Base-by-base conservation (phyloP, 768 basidiomycete genomes). In the Pleurotus eryngii region DNA sequence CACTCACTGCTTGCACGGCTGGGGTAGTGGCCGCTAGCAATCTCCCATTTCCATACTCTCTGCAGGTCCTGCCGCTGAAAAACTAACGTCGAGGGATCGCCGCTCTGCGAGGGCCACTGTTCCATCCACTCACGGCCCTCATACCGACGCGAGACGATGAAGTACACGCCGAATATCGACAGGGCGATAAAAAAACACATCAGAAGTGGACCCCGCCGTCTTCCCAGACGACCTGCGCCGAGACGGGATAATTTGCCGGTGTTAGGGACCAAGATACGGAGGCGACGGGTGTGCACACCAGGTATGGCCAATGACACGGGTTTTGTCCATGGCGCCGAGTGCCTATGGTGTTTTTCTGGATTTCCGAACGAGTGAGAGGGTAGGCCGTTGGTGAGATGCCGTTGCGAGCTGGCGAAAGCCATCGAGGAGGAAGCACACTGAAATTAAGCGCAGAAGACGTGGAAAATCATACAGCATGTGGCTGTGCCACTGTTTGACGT, bases 41-140 rank as follows among this genome's bases (percentile, higher is more conserved):
- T 80, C 76, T 96, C 95, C 94, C 94, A 97, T 60, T 84, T 81
- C 94, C 95, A 97, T 67, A 98, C 89, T 67, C 83, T 79, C 68
- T 89, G 88, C 27, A 95, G 69, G 64, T 95, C 89, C 42, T 85
- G 77, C 24, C 85, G 77, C 40, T 75, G 74, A 63, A 83, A 92
- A 38, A 90, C 87, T 24, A 92, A 78, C 38, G 90, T 90, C 1
- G 89, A 74, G 14, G 82, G 74, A 35, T 86, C 78, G n/a, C 65
- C 20, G 63, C 57, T 15, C 64, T 60, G 40, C 54, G 49, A 60
- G 57, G 61, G 70, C 72, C 78, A 74, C 50, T 72, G 70, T 60
- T 74, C 74, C 67, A 68, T 66, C 76, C 76, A 80, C 64, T 75
- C 75, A 64, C 65, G 71, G 63, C 62, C 70, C 59, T 68, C 74